Evolutionary conservation across 2,329 filamentous ascomycete genomes (phyloP).

Genomic region (Cryphonectria japonica): DNA sequence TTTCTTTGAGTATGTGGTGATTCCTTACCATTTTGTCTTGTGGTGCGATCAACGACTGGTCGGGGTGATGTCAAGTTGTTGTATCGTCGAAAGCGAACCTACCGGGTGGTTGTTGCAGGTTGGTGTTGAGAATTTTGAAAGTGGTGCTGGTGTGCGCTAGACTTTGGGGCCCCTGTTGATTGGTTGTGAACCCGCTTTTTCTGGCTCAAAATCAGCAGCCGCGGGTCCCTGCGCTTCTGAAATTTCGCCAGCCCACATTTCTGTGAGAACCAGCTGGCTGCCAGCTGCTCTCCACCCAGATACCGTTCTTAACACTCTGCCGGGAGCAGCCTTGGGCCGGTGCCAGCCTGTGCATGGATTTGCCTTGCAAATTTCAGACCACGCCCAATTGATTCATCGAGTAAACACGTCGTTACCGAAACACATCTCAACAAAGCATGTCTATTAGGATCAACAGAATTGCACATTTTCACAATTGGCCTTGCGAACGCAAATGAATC

Average conservation of each 20-base stretch:
- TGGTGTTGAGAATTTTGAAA: constrained; percentile 29
- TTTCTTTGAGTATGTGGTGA: constrained; percentile 6
- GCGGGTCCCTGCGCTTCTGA: not conserved
- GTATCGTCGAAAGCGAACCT: constrained; percentile 27
- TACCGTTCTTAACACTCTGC: too few species aligned
- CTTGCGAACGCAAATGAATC: not conserved
- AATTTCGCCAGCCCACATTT: not conserved
- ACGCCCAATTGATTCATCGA: not conserved
- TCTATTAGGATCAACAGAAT: not conserved
- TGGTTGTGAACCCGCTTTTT: constrained; percentile 17
- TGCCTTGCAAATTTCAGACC: not conserved
- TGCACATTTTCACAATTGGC: not conserved
- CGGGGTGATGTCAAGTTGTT: constrained; percentile 24
- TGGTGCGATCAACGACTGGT: constrained; percentile 52
- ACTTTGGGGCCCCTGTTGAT: constrained; percentile 15
- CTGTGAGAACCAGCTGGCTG: constrained; percentile 3
- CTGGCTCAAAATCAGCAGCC: constrained; percentile 8
- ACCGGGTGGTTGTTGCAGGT: constrained; percentile 15
- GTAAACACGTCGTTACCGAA: not conserved
- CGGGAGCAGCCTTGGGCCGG: too few species aligned
- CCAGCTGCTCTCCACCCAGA: not conserved
- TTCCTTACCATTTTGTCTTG: constrained; percentile 58
- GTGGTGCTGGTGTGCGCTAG: constrained; percentile 28
- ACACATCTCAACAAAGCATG: not conserved
- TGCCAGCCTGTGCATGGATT: not conserved